Base-by-base conservation (phyloP, 2,329 filamentous ascomycete species). In the Lasiodiplodia gonubiensis region DNA sequence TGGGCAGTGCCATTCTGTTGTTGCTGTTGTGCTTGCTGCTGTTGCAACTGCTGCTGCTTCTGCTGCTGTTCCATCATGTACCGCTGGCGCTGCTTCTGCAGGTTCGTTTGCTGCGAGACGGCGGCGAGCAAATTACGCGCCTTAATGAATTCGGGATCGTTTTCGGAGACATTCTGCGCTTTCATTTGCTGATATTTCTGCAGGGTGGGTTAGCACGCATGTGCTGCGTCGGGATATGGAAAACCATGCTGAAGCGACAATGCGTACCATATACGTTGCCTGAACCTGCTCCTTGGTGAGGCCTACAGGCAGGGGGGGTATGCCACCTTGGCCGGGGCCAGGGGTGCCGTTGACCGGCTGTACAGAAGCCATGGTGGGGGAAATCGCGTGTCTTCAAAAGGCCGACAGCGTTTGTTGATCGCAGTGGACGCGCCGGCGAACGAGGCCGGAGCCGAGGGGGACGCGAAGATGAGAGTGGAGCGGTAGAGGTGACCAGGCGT, bases 101-200 rank as follows among this genome's bases (percentile, higher is more conserved):
- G 82, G 69, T 86, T 85, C 75, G 86, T 83, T 67, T 85, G 83
- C 70, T 87, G 86, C 72, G 92, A 90, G 66, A 97, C 87, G 72
- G 85, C 88, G 46, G 87, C 79, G 70, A 97, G 86, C 69, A 96
- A 89, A 69, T 91, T 88, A 65, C 92, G 90, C 37, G 89, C 87
- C 80, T 95, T 96, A 74, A 94, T 86, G 74, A 90, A 94, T 77
- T 98, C 94, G 54, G 94, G 94, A 74, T 98, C 93, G 67, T 86
- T 90, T 67, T 89, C 86, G 49, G 92, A 88, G 27, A 96, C 90
- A 72, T 94, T 94, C 74, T 90, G 86, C 67, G 92, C 87, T 80
- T 94, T 95, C 91, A 98, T 93, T 78, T 92, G 88, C 76, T 92
- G 90, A 71, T 92, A 95, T 86, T 92, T 93, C 94, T 97, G 74